Evolutionary conservation across 352 stramenopile genomes (phyloP), one percentile per base, ranked within the genome.

Genomic region (Pythium sp.): DNA sequence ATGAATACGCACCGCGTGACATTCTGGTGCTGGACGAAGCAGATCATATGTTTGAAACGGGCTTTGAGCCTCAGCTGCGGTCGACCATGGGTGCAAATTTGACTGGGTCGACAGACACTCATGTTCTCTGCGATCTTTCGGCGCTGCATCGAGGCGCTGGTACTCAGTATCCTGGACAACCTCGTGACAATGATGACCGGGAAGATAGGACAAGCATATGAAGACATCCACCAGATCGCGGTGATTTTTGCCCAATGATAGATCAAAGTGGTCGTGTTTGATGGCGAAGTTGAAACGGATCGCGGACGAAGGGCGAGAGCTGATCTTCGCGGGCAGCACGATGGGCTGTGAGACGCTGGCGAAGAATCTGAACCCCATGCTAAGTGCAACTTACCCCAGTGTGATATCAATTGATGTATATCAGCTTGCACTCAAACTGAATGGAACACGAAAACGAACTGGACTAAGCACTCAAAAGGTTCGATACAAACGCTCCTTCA

Each of bases 31-130:
- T 96, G 11, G 89, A 96, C 63, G 89, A 96, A 76, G 89, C 89
- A 2, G 89, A 96, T 61, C 86, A 87, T 20, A 96, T 96, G 89
- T 95, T 96, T 77, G 89, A 95, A 46, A 92, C 95, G 87, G 89
- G 89, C 0, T 96, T 96, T 69, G 87, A 94, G 67, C 72, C 87
- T 18, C 90, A 97, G 68, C 57, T 95, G 28, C 81, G 83, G 5
- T 92, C 85, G n/a, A 80, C 95, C 46, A 75, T 97, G 68, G 77
- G 82, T 26, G 18, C 86, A 95, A 65, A 87, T 97, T 26, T 86
- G 90, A 5, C 89, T 90, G 0, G 90, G 94, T 68, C 72, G 90
- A 2, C 90, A 97, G 72, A 97, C 82, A 14, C 78, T 97, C 22
- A 84, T 97, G 78, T 97, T 96, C 61, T 94, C 82, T 0, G 90